Base-by-base conservation (phyloP, 108 stramenopile species). In the Mediolabrus comicus region DNA sequence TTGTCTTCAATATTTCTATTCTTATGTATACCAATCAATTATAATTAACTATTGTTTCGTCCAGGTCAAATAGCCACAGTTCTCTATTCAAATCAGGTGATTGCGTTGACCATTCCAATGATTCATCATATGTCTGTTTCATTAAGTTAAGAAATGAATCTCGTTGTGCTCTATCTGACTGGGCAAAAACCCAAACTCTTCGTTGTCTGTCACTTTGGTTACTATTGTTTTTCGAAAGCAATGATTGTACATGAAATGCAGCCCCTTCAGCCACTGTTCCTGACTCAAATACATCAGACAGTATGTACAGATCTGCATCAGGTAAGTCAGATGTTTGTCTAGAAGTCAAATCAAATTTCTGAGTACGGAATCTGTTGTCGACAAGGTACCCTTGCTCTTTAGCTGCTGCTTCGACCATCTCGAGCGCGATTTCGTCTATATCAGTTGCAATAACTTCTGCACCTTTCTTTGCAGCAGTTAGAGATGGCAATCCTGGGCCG, bases 231-330 rank as follows among this genome's bases (percentile, higher is more conserved):
- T 52, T 38, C 14, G 59, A 61, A 51, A 74, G 73, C 11, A 74
- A 25, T 12, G 52, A 59, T 46, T 66, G 64, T 31, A 74, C 73
- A 66, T 74, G 58, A 25, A 64, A 57, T 12, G 91, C 91, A 13
- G 91, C 88, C 9, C 88, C 88, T 28, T 34, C 31, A 4, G 91
- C 91, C 17, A 92, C 88, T 8, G 66, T n/a, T 9, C 57, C 38
- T 6, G 75, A 84, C 59, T 92, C 91, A 67, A 92, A 92, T 6
- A 92, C 87, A 73, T 92, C 91, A 0, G 88, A 85, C 70, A 92
- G 36, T 17, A 92, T 53, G 58, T 88, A 87, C 39, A 87, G 69
- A 72, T 89, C 86, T 12, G 84, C 83, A 9, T 70, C 63, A 1
- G 83, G 69, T 11, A 76, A 17, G 36, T 58, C 19, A 62, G 32